Evolutionary conservation across 139 green algal species (phyloP), one percentile per base, ranked within the genome.

Genomic region (Nannochloris sp.): DNA sequence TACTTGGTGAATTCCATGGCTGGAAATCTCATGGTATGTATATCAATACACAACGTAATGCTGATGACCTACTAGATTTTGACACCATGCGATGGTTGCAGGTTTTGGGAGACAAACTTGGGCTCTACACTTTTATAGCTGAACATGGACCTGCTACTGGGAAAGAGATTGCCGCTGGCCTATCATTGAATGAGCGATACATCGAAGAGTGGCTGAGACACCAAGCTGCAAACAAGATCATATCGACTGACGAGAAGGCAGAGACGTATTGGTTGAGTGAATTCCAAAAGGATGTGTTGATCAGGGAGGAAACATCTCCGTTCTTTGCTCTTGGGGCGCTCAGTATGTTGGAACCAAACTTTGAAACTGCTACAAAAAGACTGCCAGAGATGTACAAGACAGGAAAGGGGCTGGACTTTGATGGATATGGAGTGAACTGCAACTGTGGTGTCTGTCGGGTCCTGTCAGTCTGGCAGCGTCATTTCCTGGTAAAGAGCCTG

Each of bases 401-500:
- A 5, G 67, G 67, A 12, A 23, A 28, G 1, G 67, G 67, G 31
- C 58, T 74, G 49, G 46, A 63, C 58, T 72, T 68, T 29, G 25
- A 70, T 36, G 44, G 49, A 11, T 29, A 67, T 29, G 67, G 62
- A 20, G 43, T 48, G 9, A 37, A 23, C 8, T n/a, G 59, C 8
- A 62, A 59, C 11, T 74, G 67, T 44, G 67, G 67, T 14, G 33
- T 55, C 4, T 74, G 67, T 49, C 48, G 67, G 3, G 26, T 68
- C 36, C 49, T 74, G 59, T 59, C 26, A 2, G 61, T 69, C n/a
- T 74, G 67, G 67, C 30, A 62, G 23, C 67, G 67, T 26, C 67
- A 74, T n/a, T 37, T 36, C 36, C 25, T 74, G 50, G 67, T 74
- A 46, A 31, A 65, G 44, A 30, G 25, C 46, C 49, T 74, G 33